phyloP scores from a whole-genome alignment of 148 eudicot genomes.

The Vaccinium myrtillus region DNA sequence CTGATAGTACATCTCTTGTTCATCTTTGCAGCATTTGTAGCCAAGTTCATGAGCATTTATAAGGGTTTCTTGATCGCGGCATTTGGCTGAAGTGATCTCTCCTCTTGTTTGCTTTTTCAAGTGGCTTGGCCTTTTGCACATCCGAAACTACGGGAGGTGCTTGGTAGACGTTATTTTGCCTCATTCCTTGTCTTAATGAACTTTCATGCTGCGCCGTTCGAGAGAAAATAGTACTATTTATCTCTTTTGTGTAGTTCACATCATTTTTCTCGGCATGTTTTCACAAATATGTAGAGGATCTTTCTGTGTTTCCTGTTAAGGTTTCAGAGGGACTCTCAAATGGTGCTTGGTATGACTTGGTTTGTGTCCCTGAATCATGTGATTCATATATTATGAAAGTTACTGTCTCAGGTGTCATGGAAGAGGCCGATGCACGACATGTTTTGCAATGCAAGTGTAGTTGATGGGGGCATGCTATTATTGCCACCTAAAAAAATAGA shows the following conservation, averaged over 20 bases:
- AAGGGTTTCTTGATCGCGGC: slow-evolving; percentile 85
- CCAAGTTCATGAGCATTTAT: slow-evolving; percentile 97
- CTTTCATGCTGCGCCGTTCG: background rate
- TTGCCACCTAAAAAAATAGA: background rate
- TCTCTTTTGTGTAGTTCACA: background rate
- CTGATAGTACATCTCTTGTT: background rate
- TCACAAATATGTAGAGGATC: background rate
- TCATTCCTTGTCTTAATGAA: background rate
- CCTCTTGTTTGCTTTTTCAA: background rate
- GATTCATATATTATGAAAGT: background rate
- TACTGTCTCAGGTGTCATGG: background rate
- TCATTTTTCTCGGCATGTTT: background rate
- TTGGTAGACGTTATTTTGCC: background rate
- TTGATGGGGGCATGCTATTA: background rate
- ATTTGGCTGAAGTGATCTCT: slow-evolving; percentile 54
- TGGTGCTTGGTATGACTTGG: background rate
- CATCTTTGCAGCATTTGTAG: slow-evolving; percentile 73
- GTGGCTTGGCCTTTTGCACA: slow-evolving; percentile 6
- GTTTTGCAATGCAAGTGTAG: background rate
- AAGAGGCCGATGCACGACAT: background rate
- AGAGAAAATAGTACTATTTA: background rate
- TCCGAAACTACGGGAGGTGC: background rate
- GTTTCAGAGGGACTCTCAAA: background rate
- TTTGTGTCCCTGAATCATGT: background rate
- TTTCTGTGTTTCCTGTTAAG: background rate